Evolutionary conservation across 495 filamentous ascomycete species (phyloP), one percentile per base, ranked within the genome.

Genomic region (Choiromyces venosus): DNA sequence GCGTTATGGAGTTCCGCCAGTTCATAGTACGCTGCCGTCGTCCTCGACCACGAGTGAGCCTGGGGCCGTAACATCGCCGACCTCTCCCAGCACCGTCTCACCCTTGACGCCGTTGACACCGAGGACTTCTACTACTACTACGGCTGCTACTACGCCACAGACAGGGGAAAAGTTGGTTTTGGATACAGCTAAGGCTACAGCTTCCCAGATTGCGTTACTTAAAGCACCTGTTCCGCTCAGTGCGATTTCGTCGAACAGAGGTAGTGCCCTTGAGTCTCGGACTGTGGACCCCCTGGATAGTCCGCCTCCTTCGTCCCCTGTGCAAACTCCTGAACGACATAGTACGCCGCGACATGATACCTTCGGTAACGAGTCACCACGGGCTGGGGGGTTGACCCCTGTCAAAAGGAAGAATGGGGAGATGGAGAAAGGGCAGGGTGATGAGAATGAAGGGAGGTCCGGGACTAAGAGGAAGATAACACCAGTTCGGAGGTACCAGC

Each of bases 401-500:
- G 52, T 61, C 12, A 61, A 61, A 61, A 61, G 52, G 52, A 61
- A 61, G 12, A 61, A 61, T 18, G 25, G 52, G 52, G 52, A 61
- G 52, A 33, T 61, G 52, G 52, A 61, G 25, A 61, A 29, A 16
- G 52, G 52, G 52, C 25, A 14, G 52, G 52, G 10, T 14, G 52
- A 61, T 61, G 52, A 33, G 18, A 29, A 29, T 7, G 52, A 16
- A 29, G 52, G 33, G 52, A 61, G 52, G 52, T 61, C 52, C 12
- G 52, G 25, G 12, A 61, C 52, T 33, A 61, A 61, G 52, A 61
- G 52, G 25, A 61, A 61, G 33, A 61, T 61, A 33, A 61, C 52
- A 61, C 52, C 75, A 67, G 75, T 77, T n/a, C 74, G 75, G 12
- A 70, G 75, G 35, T 77, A 77, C 18, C 75, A 77, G 21, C 70